Evolutionary conservation across 2,329 filamentous ascomycete genomes (phyloP).

Genomic region (Alternaria hordeiaustralica): DNA sequence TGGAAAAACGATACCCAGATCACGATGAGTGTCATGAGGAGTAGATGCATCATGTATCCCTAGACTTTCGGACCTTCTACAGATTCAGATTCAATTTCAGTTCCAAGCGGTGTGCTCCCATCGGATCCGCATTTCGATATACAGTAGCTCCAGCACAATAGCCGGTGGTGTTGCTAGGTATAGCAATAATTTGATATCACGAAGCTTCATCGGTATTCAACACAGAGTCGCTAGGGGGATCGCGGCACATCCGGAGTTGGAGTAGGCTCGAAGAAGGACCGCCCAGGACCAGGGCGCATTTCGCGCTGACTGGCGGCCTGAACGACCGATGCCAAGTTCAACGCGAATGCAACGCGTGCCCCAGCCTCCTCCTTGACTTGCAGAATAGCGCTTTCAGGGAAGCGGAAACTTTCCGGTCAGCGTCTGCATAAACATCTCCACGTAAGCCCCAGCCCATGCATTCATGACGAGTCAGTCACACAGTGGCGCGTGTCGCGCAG

Average conservation of each 20-base stretch:
- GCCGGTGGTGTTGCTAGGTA: not conserved
- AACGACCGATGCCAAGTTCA: not conserved
- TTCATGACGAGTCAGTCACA: not conserved
- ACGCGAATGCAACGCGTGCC: not conserved
- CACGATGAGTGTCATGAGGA: not conserved
- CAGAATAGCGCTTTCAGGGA: not conserved
- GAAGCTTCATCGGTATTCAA: not conserved
- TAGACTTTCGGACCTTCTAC: slow-evolving; percentile 4
- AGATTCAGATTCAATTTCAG: not conserved
- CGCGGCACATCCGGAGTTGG: not conserved
- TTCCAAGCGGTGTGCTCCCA: not conserved
- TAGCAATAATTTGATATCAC: not conserved
- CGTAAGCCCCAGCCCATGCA: not conserved
- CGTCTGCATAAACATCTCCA: not conserved
- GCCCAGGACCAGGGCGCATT: not conserved
- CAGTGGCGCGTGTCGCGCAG: not conserved
- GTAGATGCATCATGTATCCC: slow-evolving; percentile 1
- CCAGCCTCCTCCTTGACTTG: not conserved
- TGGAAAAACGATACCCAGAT: slow-evolving; percentile 8
- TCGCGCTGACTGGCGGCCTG: not conserved
- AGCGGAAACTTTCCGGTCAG: not conserved
- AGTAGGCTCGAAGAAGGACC: slow-evolving; percentile 4
- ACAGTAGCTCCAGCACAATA: not conserved
- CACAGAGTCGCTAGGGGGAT: not conserved
- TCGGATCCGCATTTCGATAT: slow-evolving; percentile 3